Base-by-base conservation (phyloP, 371 early-diverging fungal genomes). In the Choanephora cucurbitarum region DNA sequence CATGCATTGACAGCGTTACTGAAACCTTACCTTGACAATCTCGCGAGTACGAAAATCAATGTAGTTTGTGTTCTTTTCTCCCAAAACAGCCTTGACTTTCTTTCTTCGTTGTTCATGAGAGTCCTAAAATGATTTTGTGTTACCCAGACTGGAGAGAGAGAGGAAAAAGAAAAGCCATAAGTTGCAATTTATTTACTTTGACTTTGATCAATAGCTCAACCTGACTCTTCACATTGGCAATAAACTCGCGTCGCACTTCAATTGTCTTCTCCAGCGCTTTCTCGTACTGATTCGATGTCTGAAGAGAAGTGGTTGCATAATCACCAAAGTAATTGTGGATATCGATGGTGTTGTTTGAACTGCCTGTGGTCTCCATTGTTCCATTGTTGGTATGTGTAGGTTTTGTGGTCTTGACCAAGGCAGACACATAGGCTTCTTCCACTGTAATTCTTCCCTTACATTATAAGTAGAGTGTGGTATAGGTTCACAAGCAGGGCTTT, bases 1-100 rank as follows among this genome's bases (percentile, higher is more conserved):
- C n/a, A n/a, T n/a, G n/a, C n/a, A n/a, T n/a, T n/a, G n/a, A n/a
- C n/a, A n/a, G n/a, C n/a, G n/a, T n/a, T n/a, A n/a, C n/a, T n/a
- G n/a, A n/a, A n/a, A n/a, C n/a, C 19, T 52, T 69, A 77, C 78
- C 62, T 74, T 78, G 32, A 58, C 46, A 21, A 78, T 66, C 23
- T 78, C 78, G 13, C 64, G 58, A 11, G 75, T 69, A 17, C 78
- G 57, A 46, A 58, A 78, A 9, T 19, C 55, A 15, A 66, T 58
- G 43, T 78, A 78, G 21, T 65, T 58, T n/a, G 59, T 18, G 47
- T 78, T 78, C 22, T 60, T 61, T 41, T 78, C 75, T 7, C 59
- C 60, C 8, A 72, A 52, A 15, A 60, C 68, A 1, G 54, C 34
- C 44, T 72, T 78, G 11, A 69, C 67, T 49, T 55, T 66, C 44